These are phyloP conservation scores for Clohesyomyces aquaticus DNA, from an alignment of 495 filamentous ascomycete genomes.

Conservation along the genomic window DNA sequence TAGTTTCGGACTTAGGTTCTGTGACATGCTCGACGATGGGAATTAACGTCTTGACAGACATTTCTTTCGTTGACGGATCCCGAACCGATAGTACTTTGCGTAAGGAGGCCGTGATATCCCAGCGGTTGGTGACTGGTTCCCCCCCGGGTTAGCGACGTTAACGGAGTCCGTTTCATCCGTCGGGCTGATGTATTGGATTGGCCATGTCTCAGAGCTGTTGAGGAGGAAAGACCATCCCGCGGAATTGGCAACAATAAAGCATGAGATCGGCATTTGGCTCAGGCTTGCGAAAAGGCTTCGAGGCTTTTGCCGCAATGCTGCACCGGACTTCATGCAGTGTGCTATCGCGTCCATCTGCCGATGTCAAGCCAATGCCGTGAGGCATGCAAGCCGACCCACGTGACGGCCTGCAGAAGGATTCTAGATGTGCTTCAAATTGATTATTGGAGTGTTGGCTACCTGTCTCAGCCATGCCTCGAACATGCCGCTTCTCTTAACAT, in stretches of 20 bases:
- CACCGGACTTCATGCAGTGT: slow-evolving; percentile 3
- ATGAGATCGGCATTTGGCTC: slow-evolving; percentile 18
- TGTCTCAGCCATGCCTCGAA: slow-evolving; percentile 21
- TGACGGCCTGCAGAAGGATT: slow-evolving; percentile 26
- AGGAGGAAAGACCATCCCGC: slow-evolving; percentile 1
- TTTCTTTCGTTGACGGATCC: slow-evolving; percentile 1
- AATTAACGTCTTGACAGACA: not conserved
- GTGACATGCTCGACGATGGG: not conserved
- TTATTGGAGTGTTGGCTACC: not conserved
- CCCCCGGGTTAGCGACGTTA: slow-evolving; percentile 12
- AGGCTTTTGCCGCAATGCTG: slow-evolving; percentile 5
- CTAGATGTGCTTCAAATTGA: slow-evolving; percentile 13
- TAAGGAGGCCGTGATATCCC: not conserved
- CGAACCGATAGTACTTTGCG: slow-evolving; percentile 4
- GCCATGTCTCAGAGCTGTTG: slow-evolving; percentile 36
- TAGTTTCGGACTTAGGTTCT: not conserved
- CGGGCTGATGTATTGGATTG: slow-evolving; percentile 14
- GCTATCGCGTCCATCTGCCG: slow-evolving; percentile 19
- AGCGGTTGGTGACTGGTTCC: slow-evolving; percentile 1
- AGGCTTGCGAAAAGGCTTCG: slow-evolving; percentile 2
- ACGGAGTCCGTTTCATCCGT: slow-evolving; percentile 29
- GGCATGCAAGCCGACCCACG: slow-evolving; percentile 5
- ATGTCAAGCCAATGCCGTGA: not conserved
- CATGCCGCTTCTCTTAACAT: not conserved
- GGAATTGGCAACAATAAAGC: slow-evolving; percentile 6